phyloP scores from a whole-genome alignment of 1,139 yeast species.

The Torulaspora pretoriensis region DNA sequence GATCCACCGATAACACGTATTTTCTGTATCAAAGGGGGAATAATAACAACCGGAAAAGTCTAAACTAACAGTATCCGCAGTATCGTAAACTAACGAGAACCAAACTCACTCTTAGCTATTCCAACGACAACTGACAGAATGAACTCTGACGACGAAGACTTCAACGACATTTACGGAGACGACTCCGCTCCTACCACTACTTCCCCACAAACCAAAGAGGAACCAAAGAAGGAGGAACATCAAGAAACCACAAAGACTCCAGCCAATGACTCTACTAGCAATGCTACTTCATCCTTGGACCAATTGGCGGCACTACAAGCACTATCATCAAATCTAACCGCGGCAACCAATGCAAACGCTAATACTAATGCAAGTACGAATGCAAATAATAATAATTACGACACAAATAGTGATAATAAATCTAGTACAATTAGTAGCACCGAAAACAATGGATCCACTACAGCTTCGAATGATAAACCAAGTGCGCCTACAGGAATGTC shows the following conservation, averaged over 20 bases:
- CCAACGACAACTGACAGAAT: conserved; percentile 15
- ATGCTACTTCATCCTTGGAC: conserved; percentile 30
- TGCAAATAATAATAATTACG: conserved; percentile 16
- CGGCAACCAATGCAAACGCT: conserved; percentile 18
- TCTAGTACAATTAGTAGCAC: conserved; percentile 14
- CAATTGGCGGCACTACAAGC: conserved; percentile 37
- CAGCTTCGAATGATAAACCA: conserved; percentile 13
- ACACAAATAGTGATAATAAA: conserved; percentile 14
- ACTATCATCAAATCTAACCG: conserved; percentile 32
- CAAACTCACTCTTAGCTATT: not conserved
- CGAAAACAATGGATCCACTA: conserved; percentile 13
- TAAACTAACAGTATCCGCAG: not conserved
- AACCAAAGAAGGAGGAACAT: conserved; percentile 16
- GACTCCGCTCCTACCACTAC: conserved; percentile 29
- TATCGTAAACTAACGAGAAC: not conserved
- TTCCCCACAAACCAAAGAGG: conserved; percentile 17
- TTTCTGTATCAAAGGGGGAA: not conserved
- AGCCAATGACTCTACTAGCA: conserved; percentile 17
- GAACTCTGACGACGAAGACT: conserved; percentile 76
- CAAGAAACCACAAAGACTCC: conserved; percentile 10
- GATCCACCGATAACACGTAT: not conserved
- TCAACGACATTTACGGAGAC: conserved; percentile 67
- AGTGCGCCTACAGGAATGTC: conserved; percentile 25
- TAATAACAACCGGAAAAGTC: not conserved
- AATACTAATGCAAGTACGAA: conserved; percentile 15